These are phyloP conservation scores for Teunomyces lycoperdinae DNA, from an alignment of 805 yeast genomes.

Conservation along the genomic window DNA sequence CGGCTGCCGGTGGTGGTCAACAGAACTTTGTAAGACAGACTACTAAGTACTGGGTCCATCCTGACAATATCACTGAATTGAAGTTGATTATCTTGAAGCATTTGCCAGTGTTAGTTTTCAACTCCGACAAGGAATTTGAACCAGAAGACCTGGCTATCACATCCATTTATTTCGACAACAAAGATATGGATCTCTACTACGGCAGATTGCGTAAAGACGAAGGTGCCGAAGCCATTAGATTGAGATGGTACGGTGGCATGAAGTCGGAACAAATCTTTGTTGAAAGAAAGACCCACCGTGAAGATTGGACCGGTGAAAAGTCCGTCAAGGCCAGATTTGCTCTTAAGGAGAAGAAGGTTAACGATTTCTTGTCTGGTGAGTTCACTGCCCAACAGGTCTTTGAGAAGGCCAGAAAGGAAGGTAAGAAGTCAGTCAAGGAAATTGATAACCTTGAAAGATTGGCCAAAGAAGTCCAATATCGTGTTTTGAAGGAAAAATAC, in stretches of 20 bases:
- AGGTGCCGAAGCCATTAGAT: constrained; percentile 97
- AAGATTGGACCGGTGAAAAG: constrained; percentile 99
- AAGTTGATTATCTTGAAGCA: constrained; percentile 90
- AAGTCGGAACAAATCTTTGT: constrained; percentile 85
- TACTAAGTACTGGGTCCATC: constrained; percentile 99
- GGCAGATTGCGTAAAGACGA: constrained; percentile 95
- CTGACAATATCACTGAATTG: constrained; percentile 95
- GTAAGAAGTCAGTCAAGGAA: constrained; percentile 81
- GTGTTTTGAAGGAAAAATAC: constrained; percentile 75
- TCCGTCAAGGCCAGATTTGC: constrained; percentile 98
- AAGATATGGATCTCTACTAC: constrained; percentile 83
- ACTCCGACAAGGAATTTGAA: constrained; percentile 93
- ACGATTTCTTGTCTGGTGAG: constrained; percentile 77
- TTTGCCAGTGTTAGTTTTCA: constrained; percentile 94
- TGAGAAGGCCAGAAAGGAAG: constrained; percentile 89
- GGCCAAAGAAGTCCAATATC: constrained; percentile 90
- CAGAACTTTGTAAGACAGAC: constrained; percentile 98
- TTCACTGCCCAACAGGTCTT: constrained; percentile 87
- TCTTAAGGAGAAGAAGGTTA: constrained; percentile 85
- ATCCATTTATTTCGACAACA: constrained; percentile 92
- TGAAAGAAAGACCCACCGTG: constrained; percentile 97
- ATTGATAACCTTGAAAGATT: constrained; percentile 89
- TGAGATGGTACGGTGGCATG: constrained; percentile 99
- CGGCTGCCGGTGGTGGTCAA: constrained; percentile 97
- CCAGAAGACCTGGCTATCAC: constrained; percentile 94